Evolutionary conservation across 2,329 filamentous ascomycete genomes (phyloP).

Genomic region (Dichotomopilus funicola): DNA sequence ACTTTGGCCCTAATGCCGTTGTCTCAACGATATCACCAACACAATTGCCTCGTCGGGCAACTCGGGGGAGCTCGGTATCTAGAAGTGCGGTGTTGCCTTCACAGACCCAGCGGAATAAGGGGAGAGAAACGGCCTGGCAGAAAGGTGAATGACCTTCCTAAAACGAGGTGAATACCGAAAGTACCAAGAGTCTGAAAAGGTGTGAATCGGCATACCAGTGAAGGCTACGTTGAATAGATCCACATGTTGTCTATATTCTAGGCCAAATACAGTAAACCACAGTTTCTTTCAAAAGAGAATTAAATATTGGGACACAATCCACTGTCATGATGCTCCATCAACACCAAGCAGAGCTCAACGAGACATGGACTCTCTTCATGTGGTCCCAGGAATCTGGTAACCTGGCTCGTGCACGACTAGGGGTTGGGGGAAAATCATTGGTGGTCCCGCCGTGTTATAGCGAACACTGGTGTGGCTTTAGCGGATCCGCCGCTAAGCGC

Average conservation of each 20-base stretch:
- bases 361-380: neutral
- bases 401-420: slow-evolving; percentile 5
- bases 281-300: too few relatives aligned
- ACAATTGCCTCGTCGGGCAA: neutral
- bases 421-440: neutral
- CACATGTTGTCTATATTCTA: too few relatives aligned
- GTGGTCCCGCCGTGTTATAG: neutral
- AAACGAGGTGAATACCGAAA: too few relatives aligned
- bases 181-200: too few relatives aligned
- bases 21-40: slow-evolving; percentile 3
- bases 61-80: neutral
- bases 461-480: neutral
- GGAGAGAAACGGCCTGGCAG: neutral
- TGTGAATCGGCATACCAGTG: too few relatives aligned
- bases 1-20: slow-evolving; percentile 6
- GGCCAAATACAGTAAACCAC: too few relatives aligned
- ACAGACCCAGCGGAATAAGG: neutral
- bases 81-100: neutral
- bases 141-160: too few relatives aligned
- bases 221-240: too few relatives aligned
- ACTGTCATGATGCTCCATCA: neutral
- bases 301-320: too few relatives aligned
- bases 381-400: slow-evolving; percentile 10
- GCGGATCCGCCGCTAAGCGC: neutral
- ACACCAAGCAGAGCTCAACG: neutral